Evolutionary conservation across 352 stramenopile species (phyloP).

Genomic region (Phytophthora hibernalis): DNA sequence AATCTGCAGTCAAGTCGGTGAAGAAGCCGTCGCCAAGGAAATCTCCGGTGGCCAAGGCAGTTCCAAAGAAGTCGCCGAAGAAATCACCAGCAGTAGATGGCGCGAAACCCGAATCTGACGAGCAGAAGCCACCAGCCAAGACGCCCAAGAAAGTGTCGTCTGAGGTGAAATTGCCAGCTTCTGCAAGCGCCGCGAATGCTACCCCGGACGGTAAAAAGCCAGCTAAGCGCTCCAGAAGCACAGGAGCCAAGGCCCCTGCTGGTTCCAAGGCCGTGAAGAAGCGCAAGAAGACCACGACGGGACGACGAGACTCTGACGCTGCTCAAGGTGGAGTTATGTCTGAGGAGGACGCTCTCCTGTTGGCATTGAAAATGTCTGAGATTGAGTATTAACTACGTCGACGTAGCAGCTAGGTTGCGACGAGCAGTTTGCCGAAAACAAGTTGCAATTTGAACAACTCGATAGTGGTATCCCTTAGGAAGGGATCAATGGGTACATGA

Average conservation of each 20-base stretch:
- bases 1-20: background rate
- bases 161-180: constrained; percentile 5
- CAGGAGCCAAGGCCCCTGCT: constrained; percentile 4
- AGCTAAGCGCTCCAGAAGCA: constrained; percentile 26
- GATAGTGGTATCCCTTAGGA: background rate
- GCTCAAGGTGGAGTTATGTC: constrained; percentile 31
- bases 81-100: background rate
- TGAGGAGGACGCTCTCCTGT: constrained; percentile 44
- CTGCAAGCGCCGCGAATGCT: constrained; percentile 9
- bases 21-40: background rate
- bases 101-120: background rate
- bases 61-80: constrained; percentile 1
- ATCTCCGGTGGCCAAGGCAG: background rate
- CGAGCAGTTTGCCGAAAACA: too few species aligned
- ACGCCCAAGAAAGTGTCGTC: background rate
- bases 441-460: background rate
- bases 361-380: constrained; percentile 49
- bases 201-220: constrained; percentile 20
- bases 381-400: constrained; percentile 43
- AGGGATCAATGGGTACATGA: background rate
- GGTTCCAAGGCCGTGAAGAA: constrained; percentile 18
- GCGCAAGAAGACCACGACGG: constrained; percentile 25
- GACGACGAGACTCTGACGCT: constrained; percentile 12
- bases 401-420: too few species aligned
- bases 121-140: constrained; percentile 2